These are phyloP conservation scores for Nyssa sinensis DNA, from an alignment of 148 eudicot species.

Conservation along the genomic window DNA sequence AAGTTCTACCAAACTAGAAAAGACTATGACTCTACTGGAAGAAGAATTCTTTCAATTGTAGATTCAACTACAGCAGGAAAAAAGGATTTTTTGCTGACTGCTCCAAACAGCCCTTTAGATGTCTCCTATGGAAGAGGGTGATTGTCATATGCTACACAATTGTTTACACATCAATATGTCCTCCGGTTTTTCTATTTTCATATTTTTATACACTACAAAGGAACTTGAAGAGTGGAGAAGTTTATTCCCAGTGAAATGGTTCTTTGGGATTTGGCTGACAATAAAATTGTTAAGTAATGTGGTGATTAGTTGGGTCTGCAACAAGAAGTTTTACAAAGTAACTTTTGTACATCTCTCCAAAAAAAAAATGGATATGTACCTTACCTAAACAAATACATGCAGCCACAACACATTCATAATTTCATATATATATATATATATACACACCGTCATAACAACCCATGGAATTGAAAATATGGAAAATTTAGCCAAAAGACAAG, in stretches of 20 bases:
- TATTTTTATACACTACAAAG: not conserved
- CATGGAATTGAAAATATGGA: too few species aligned
- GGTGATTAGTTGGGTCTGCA: too few species aligned
- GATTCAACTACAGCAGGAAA: not conserved
- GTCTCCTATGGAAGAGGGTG: constrained; percentile 16
- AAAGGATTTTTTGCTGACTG: not conserved
- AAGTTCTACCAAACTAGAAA: not conserved
- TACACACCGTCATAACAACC: too few species aligned
- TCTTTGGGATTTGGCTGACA: not conserved
- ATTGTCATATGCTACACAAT: not conserved
- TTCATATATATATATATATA: too few species aligned
- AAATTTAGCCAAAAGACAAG: too few species aligned
- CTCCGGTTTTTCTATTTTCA: not conserved
- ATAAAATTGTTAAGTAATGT: not conserved
- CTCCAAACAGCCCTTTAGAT: not conserved
- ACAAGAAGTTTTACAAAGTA: too few species aligned
- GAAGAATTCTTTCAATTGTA: not conserved
- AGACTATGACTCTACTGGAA: not conserved
- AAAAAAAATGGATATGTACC: too few species aligned
- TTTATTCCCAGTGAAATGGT: not conserved
- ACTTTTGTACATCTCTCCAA: too few species aligned
- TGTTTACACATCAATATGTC: not conserved
- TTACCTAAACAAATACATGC: too few species aligned
- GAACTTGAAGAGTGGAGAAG: not conserved
- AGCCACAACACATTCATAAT: too few species aligned